Conservation (phyloP, 2,329 filamentous ascomycete species). For the Fusarium sp. region DNA sequence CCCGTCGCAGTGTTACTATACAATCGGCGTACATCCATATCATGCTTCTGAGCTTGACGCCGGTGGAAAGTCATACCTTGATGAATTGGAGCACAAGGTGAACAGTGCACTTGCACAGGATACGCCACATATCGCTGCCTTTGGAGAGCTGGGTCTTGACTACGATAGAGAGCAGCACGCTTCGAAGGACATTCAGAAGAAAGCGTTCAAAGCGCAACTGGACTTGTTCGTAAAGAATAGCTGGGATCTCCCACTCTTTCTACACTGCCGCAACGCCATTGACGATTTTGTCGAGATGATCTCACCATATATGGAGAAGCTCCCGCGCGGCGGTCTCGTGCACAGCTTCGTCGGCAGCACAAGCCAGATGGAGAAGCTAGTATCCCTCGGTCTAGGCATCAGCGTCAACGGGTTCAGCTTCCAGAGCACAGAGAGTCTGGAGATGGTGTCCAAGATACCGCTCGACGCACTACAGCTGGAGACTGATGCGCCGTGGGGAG, state of each 20-base stretch:
- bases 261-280: constrained; percentile 42
- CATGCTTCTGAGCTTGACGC: constrained; percentile 56
- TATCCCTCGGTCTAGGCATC: constrained; percentile 35
- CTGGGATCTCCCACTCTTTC: constrained; percentile 40
- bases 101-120: constrained; percentile 39
- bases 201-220: constrained; percentile 38
- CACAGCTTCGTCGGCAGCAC: constrained; percentile 41
- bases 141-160: constrained; percentile 61
- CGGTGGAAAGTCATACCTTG: constrained; percentile 38
- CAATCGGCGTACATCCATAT: constrained; percentile 61
- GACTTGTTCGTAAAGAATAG: constrained; percentile 38
- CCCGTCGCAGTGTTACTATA: constrained; percentile 52
- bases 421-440: constrained; percentile 35
- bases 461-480: constrained; percentile 38
- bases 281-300: constrained; percentile 48
- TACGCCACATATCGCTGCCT: constrained; percentile 51
- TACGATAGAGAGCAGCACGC: constrained; percentile 57
- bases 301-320: constrained; percentile 47
- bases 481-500: constrained; percentile 43
- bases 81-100: constrained; percentile 36
- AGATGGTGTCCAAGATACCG: constrained; percentile 40
- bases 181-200: constrained; percentile 46
- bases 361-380: constrained; percentile 39
- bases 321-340: constrained; percentile 37
- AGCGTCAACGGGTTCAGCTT: constrained; percentile 60